Evolutionary conservation across 2,329 filamentous ascomycete species (phyloP).

Genomic region (Exophiala spinifera): DNA sequence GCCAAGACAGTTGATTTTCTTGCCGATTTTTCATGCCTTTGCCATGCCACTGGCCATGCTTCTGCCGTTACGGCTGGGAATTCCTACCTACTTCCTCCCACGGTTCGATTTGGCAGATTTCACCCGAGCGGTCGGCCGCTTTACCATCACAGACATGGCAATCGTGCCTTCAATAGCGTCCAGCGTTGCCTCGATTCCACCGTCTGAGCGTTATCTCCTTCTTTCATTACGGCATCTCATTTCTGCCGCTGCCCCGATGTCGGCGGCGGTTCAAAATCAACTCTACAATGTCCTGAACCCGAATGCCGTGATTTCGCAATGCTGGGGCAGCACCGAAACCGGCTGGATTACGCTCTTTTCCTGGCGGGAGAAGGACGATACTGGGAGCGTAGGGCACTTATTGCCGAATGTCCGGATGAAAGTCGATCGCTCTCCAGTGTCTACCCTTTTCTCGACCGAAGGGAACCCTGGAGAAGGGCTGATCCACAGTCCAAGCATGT

Average conservation of each 20-base stretch:
- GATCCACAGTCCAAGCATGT: constrained; percentile 38
- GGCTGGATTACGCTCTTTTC: constrained; percentile 35
- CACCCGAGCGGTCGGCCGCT: constrained; percentile 40
- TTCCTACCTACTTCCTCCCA: constrained; percentile 47
- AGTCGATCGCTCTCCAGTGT: constrained; percentile 21
- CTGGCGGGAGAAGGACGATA: constrained; percentile 41
- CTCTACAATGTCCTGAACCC: constrained; percentile 42
- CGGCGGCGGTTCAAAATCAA: constrained; percentile 38
- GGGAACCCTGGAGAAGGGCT: constrained; percentile 39
- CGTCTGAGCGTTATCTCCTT: constrained; percentile 32
- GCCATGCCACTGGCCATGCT: constrained; percentile 47
- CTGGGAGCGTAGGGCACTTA: constrained; percentile 48
- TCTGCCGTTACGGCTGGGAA: constrained; percentile 46
- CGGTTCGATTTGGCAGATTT: constrained; percentile 45
- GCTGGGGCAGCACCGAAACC: constrained; percentile 57
- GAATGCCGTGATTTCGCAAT: constrained; percentile 44
- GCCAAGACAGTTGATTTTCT: constrained; percentile 46
- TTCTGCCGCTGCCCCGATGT: constrained; percentile 51
- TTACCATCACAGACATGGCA: constrained; percentile 48
- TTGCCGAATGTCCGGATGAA: constrained; percentile 38
- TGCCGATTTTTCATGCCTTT: constrained; percentile 55
- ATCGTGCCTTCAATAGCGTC: constrained; percentile 47
- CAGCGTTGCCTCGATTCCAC: too few species aligned
- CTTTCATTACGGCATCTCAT: constrained; percentile 44
- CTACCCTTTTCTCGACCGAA: constrained; percentile 25